A percentile compares a stretch with the other conserved stretches of the same genome.
Conservation (phyloP, 768 basidiomycete species). For the Trametes cubensis region DNA sequence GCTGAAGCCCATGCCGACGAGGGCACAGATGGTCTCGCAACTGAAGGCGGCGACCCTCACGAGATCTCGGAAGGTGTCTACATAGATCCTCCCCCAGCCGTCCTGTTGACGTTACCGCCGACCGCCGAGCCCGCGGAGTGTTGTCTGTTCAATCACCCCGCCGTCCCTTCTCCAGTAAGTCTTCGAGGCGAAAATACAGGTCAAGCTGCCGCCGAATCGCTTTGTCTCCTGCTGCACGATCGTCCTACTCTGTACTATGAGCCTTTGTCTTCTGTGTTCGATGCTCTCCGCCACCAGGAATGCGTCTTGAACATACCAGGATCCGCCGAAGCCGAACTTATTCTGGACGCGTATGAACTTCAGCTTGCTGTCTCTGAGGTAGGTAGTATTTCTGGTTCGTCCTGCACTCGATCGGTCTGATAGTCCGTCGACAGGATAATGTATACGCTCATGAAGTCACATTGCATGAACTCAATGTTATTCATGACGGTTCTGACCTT, state of each 20-base stretch:
- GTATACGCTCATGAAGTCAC: slow-evolving; percentile 67
- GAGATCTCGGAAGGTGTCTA: slow-evolving; percentile 52
- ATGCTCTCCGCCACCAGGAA: slow-evolving; percentile 68
- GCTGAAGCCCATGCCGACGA: neutral
- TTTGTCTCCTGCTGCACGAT: slow-evolving; percentile 56
- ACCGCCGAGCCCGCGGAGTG: slow-evolving; percentile 43
- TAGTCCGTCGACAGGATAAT: slow-evolving; percentile 55
- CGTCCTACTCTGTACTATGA: slow-evolving; percentile 79
- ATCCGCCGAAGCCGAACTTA: slow-evolving; percentile 60
- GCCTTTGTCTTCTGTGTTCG: slow-evolving; percentile 68
- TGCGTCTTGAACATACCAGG: slow-evolving; percentile 49
- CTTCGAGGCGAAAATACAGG: slow-evolving; percentile 19
- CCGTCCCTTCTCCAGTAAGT: slow-evolving; percentile 23
- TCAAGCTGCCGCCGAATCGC: neutral
- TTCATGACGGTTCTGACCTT: slow-evolving; percentile 68
- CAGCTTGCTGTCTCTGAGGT: slow-evolving; percentile 71
- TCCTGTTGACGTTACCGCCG: slow-evolving; percentile 51
- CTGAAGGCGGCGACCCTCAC: slow-evolving; percentile 20
- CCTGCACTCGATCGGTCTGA: neutral
- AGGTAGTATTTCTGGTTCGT: slow-evolving; percentile 12
- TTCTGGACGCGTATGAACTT: slow-evolving; percentile 72
- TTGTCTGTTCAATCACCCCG: slow-evolving; percentile 61
- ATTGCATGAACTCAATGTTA: slow-evolving; percentile 69
- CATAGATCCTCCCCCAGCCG: slow-evolving; percentile 75
- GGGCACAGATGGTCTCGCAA: neutral